These are phyloP conservation scores for Veloporphyrellus conicus DNA, from an alignment of 1,284 basidiomycete genomes.

Conservation along the genomic window DNA sequence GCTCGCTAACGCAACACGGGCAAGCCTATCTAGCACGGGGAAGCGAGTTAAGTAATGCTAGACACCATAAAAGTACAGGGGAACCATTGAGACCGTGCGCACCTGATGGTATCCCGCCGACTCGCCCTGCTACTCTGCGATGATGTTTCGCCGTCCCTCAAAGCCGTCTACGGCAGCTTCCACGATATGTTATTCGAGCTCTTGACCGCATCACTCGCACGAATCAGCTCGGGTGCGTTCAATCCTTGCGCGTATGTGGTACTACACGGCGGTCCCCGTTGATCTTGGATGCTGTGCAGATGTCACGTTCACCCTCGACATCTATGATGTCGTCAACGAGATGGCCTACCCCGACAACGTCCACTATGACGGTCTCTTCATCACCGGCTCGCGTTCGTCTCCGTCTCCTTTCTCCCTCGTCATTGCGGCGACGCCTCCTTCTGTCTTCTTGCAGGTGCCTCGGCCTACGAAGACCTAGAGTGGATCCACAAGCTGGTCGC, in stretches of 20 bases:
- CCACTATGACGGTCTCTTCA: conserved; percentile 55
- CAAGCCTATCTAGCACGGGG: no score
- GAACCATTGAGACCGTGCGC: no score
- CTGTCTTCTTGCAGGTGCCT: conserved; percentile 48
- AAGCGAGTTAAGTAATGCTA: no score
- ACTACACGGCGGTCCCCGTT: not conserved
- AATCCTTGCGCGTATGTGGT: not conserved
- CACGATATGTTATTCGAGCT: conserved; percentile 11
- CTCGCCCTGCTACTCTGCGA: conserved; percentile 28
- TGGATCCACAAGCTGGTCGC: conserved; percentile 71
- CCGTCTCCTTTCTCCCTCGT: not conserved
- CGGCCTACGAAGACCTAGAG: conserved; percentile 63
- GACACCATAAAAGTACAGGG: no score
- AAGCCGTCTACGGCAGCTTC: conserved; percentile 18
- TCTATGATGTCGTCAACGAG: conserved; percentile 53
- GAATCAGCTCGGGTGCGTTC: conserved; percentile 5
- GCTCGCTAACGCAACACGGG: no score
- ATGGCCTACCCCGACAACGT: conserved; percentile 48
- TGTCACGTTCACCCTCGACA: conserved; percentile 41
- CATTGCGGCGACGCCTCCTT: not conserved
- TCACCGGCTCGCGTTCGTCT: conserved; percentile 63
- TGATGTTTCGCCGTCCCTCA: conserved; percentile 4
- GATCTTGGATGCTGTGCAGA: no score
- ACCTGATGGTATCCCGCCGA: no score
- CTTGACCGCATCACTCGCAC: conserved; percentile 20